Evolutionary conservation across 208 protist genomes (phyloP).

Genomic region (Wallacemonas sp.): DNA sequence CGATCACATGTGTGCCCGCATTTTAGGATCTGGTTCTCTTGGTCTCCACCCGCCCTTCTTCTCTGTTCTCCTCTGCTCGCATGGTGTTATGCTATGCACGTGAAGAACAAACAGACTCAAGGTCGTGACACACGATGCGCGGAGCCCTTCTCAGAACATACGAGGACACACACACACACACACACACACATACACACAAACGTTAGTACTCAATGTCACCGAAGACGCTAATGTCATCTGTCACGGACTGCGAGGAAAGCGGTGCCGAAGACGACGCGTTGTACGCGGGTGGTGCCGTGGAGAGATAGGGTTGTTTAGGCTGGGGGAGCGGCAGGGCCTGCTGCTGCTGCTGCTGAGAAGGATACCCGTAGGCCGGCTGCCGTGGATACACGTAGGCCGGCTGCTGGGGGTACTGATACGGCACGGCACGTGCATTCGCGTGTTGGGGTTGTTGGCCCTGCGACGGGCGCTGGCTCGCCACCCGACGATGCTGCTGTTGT

Average conservation of each 20-base stretch:
- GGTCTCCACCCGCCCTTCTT: too few relatives aligned
- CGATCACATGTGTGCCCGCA: too few relatives aligned
- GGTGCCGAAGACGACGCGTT: background rate
- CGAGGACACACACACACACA: too few relatives aligned
- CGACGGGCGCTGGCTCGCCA: background rate
- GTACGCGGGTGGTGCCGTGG: background rate
- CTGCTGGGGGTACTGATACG: background rate
- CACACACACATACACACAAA: background rate
- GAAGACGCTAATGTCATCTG: slow-evolving; percentile 9
- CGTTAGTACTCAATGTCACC: background rate
- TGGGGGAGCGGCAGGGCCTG: background rate
- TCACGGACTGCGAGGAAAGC: background rate
- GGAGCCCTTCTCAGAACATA: too few relatives aligned
- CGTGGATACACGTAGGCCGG: background rate
- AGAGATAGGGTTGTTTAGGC: background rate
- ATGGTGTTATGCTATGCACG: too few relatives aligned
- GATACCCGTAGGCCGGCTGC: background rate
- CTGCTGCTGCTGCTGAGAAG: background rate
- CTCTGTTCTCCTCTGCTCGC: too few relatives aligned
- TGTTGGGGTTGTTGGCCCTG: background rate
- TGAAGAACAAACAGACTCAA: too few relatives aligned
- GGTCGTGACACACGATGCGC: too few relatives aligned
- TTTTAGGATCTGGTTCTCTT: too few relatives aligned
- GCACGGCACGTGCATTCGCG: background rate
- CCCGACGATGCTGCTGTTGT: background rate